Evolutionary conservation across 2,329 filamentous ascomycete genomes (phyloP), one percentile per base, ranked within the genome.

Genomic region (Thielaviopsis punctulata): DNA sequence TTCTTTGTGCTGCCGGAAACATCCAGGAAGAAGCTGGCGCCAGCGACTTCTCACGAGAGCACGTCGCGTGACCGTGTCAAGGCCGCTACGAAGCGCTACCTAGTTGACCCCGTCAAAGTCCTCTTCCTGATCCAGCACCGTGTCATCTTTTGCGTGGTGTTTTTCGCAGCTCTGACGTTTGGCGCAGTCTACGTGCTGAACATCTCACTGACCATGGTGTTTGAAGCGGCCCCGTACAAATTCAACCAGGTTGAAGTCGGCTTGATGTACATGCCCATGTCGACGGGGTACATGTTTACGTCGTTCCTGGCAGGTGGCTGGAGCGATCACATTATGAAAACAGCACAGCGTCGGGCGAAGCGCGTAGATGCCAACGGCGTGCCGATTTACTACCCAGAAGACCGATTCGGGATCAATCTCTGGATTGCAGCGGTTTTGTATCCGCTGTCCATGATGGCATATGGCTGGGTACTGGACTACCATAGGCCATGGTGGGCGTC

Each of bases 361-460:
- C 71, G 84, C 22, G 83, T 81, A 59, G 83, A 86, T 58, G 73
- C 73, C 33, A 65, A 76, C 36, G 85, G 84, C 13, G 75, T 73
- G 54, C 68, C 86, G 19, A 67, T 86, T 9, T 83, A 79, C 60
- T 69, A 78, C 2, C 86, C 86, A 0, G 86, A 92, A 65, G 86
- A 93, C 63, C 76, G 86, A 12, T 85, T 92, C 77, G 73, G 80
- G 44, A 83, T 90, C 62, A 92, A 93, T 61, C 82, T 83, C 2
- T 90, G 82, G 82, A 64, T 89, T 0, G 82, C 82, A 2, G 80
- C 80, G 0, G 69, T 79, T 3, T 58, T 89, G 45, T 89, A 84
- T 59, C 86, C 86, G 0, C 70, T 71, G 0, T 80, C 80, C 0
- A 64, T 92, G 55, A 69, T 92, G 24, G 80, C 80, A 69, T 92